Conservation (phyloP, 1,284 basidiomycete species). For the Ustilago crameri region DNA sequence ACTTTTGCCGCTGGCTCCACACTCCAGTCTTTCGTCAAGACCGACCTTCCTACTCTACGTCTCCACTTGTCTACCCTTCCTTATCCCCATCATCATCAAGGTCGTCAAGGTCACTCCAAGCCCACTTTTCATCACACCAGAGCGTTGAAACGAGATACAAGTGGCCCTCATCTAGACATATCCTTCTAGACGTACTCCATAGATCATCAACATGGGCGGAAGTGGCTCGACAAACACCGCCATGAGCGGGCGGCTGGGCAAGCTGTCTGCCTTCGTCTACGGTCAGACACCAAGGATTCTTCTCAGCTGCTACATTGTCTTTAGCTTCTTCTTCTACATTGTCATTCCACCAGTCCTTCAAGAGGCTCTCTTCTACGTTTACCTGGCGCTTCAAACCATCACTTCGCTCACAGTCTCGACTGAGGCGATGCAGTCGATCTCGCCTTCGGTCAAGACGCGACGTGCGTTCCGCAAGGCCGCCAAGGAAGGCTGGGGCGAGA, state of each 20-base stretch:
- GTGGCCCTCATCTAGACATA: no score
- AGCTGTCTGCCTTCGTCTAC: conserved; percentile 48
- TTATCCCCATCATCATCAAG: no score
- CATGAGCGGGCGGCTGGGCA: conserved; percentile 24
- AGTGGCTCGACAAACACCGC: conserved; percentile 3
- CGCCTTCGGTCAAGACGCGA: conserved; percentile 51
- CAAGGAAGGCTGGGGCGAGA: conserved; percentile 51
- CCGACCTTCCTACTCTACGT: no score
- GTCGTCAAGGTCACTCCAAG: no score
- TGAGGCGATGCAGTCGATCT: conserved; percentile 57
- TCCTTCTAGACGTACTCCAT: not conserved
- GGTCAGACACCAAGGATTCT: conserved; percentile 55
- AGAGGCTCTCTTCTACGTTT: conserved; percentile 55
- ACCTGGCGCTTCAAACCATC: conserved; percentile 50
- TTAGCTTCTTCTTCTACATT: conserved; percentile 55
- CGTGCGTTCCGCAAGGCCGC: conserved; percentile 47
- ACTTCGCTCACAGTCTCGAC: conserved; percentile 51
- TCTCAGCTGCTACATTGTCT: conserved; percentile 34
- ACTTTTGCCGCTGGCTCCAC: no score
- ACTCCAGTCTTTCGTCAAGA: no score
- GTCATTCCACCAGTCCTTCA: conserved; percentile 51
- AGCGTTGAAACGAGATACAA: no score
- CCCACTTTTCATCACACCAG: no score
- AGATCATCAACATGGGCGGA: conserved; percentile 10
- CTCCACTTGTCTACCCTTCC: no score